Conservation (phyloP, 1,284 basidiomycete genomes). For the Pterulicium gracile region DNA sequence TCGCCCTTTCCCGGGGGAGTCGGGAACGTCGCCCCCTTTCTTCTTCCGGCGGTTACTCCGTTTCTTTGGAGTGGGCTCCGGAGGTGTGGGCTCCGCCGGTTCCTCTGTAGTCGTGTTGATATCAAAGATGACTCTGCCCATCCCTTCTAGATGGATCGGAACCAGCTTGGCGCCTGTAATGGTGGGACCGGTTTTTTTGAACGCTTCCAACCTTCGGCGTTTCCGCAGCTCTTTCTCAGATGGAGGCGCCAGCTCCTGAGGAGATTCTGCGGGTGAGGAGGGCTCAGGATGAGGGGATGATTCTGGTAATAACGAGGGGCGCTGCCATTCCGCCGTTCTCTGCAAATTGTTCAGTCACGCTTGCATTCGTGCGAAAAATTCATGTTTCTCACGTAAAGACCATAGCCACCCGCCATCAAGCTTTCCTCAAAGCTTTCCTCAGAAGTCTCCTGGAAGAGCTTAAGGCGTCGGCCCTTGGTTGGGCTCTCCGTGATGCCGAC, state of each 20-base stretch:
- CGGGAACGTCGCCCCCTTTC: slow-evolving; percentile 20
- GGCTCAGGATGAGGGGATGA: background rate
- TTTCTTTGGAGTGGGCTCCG: slow-evolving; percentile 22
- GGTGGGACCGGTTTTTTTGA: slow-evolving; percentile 20
- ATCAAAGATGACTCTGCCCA: slow-evolving; percentile 55
- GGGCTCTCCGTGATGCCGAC: slow-evolving; percentile 60
- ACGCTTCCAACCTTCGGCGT: slow-evolving; percentile 52
- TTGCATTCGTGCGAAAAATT: too few species aligned
- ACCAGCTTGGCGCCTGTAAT: slow-evolving; percentile 12
- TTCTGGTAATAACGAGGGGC: background rate
- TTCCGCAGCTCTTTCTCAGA: slow-evolving; percentile 54
- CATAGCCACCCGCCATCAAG: slow-evolving; percentile 68
- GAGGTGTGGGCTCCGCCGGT: slow-evolving; percentile 16
- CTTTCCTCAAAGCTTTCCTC: slow-evolving; percentile 76
- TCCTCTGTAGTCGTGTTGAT: slow-evolving; percentile 21
- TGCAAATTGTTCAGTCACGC: background rate
- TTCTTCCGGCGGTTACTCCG: slow-evolving; percentile 23
- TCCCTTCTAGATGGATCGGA: slow-evolving; percentile 52
- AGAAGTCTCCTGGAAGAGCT: slow-evolving; percentile 67
- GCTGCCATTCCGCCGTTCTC: background rate
- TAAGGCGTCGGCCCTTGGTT: slow-evolving; percentile 54
- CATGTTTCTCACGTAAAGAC: slow-evolving; percentile 50
- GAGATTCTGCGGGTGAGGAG: background rate
- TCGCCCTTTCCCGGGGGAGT: slow-evolving; percentile 15
- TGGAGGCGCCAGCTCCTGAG: slow-evolving; percentile 4